A percentile compares a stretch with the other conserved stretches of the same genome.
Evolutionary conservation across 371 early-diverging fungal species (phyloP).

Genomic region (Dinochytrium kinnereticum): DNA sequence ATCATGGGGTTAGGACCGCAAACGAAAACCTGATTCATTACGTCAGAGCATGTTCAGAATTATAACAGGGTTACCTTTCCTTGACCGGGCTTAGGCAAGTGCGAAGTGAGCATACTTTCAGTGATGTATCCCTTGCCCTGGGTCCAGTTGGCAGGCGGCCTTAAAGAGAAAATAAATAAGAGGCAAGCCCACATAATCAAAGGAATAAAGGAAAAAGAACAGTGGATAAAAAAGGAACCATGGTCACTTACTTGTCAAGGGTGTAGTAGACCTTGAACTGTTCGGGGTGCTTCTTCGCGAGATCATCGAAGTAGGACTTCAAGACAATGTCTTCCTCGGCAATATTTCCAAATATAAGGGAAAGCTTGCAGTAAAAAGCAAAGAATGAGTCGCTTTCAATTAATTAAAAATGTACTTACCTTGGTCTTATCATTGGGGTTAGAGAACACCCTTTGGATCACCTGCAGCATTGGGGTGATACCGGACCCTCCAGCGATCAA

Average conservation of each 20-base stretch:
- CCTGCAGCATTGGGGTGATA: constrained; percentile 95
- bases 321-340: constrained; percentile 90
- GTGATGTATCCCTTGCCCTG: constrained; percentile 81
- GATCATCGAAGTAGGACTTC: constrained; percentile 78
- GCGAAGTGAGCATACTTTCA: constrained; percentile 76
- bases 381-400: background rate
- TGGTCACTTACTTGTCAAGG: constrained; percentile 65
- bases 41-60: background rate
- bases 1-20: constrained; percentile 95
- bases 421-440: constrained; percentile 89
- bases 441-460: constrained; percentile 71
- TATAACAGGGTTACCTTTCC: constrained; percentile 66
- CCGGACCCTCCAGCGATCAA: constrained; percentile 92
- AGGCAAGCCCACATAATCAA: background rate
- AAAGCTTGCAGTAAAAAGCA: constrained; percentile 46
- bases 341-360: constrained; percentile 92
- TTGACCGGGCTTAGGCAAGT: constrained; percentile 77
- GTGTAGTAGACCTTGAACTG: constrained; percentile 85
- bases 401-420: constrained; percentile 37
- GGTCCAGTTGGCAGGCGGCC: constrained; percentile 16
- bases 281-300: constrained; percentile 74
- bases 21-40: constrained; percentile 56
- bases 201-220: background rate
- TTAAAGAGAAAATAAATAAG: constrained; percentile 4
- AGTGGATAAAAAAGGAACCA: background rate